A percentile compares a stretch with the other conserved stretches of the same genome.
phyloP scores from a whole-genome alignment of 257 asterid genomes.

The Solanum clarkiae region DNA sequence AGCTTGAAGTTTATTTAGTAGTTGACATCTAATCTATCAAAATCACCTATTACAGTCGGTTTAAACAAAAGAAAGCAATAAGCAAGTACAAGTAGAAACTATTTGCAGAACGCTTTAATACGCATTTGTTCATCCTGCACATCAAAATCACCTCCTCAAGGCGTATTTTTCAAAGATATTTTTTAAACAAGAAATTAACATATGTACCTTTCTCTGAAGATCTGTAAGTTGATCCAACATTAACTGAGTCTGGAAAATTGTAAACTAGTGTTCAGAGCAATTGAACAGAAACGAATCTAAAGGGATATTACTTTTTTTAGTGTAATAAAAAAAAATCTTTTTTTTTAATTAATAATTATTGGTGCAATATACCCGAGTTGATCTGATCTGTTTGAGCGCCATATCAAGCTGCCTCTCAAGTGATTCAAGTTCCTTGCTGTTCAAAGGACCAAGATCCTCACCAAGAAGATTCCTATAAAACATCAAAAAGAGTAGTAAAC shows the following conservation, averaged over 20 bases:
- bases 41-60: not conserved
- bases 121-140: not conserved
- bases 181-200: not conserved
- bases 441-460: constrained; percentile 92
- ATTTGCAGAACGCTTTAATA: not conserved
- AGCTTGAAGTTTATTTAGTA: no score
- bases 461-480: constrained; percentile 75
- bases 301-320: not conserved
- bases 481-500: not conserved
- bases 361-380: constrained; percentile 51
- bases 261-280: not conserved
- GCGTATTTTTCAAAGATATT: not conserved
- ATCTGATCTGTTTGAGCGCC: constrained; percentile 93
- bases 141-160: no score
- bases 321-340: not conserved
- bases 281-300: not conserved
- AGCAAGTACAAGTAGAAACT: no score
- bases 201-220: constrained; percentile 68
- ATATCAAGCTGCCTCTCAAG: constrained; percentile 89
- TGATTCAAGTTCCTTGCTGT: constrained; percentile 94
- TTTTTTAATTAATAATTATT: not conserved
- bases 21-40: not conserved
- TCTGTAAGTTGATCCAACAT: constrained; percentile 95
- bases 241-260: constrained; percentile 61
- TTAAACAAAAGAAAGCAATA: no score